Conservation (phyloP, 2,329 filamentous ascomycete genomes). For the Aspergillus spinulosporus region DNA sequence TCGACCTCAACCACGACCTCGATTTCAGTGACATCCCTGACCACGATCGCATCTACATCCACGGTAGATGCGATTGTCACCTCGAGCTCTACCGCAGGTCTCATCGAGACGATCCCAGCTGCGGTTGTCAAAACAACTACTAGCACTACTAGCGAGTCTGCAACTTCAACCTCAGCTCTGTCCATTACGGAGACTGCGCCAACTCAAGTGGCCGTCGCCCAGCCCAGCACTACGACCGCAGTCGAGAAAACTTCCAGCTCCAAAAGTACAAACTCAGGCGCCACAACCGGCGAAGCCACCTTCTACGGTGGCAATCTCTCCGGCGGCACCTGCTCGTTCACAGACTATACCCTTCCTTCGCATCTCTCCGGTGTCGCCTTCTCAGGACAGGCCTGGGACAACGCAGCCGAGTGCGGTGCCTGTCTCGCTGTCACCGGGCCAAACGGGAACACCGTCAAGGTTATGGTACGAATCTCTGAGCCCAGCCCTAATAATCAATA, state of each 20-base stretch:
- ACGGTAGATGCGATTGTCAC: neutral
- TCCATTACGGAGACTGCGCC: neutral
- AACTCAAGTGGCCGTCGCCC: neutral
- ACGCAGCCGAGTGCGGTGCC: conserved; percentile 58
- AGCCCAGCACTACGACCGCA: conserved; percentile 15
- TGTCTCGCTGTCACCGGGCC: conserved; percentile 58
- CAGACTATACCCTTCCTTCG: conserved; percentile 61
- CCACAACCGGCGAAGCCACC: conserved; percentile 47
- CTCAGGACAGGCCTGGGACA: conserved; percentile 57
- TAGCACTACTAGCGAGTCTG: neutral
- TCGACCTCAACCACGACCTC: conserved; percentile 3
- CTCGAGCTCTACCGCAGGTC: neutral
- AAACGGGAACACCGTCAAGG: conserved; percentile 59
- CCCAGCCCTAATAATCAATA: neutral
- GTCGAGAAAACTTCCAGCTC: neutral
- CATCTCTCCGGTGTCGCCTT: conserved; percentile 61
- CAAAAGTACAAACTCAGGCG: conserved; percentile 2
- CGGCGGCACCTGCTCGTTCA: conserved; percentile 65
- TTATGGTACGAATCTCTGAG: conserved; percentile 55
- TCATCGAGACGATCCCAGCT: conserved; percentile 6
- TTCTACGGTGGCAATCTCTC: conserved; percentile 58
- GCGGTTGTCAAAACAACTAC: neutral
- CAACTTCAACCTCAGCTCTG: neutral
- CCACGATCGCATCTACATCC: neutral
- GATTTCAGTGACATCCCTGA: neutral